A percentile compares a stretch with the other conserved stretches of the same genome.
Conservation (phyloP, 1,139 yeast genomes). For the Suhomyces yuchorum region DNA sequence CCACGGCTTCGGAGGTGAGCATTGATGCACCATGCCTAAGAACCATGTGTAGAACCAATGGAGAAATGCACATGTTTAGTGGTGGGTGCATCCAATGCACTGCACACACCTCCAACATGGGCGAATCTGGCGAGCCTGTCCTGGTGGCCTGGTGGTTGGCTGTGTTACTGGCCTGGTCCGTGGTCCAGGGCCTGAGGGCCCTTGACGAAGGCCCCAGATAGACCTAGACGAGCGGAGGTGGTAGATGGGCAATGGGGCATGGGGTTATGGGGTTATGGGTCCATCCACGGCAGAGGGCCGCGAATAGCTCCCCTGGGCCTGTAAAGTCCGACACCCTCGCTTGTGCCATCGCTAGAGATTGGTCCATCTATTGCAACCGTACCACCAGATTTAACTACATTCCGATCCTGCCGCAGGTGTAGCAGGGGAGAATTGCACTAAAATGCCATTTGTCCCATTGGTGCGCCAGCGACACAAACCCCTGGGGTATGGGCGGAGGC, state of each 20-base stretch:
- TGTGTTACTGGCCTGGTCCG: background rate
- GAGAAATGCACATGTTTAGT: background rate
- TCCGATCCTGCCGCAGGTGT: slow-evolving; percentile 3
- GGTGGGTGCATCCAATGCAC: background rate
- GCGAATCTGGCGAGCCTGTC: background rate
- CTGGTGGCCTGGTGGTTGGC: background rate
- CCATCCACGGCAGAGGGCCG: background rate
- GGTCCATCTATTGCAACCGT: background rate
- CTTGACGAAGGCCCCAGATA: background rate
- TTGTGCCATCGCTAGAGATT: background rate
- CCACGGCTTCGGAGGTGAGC: background rate
- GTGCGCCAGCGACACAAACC: slow-evolving; percentile 1
- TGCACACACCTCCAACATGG: background rate
- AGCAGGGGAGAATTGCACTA: slow-evolving; percentile 3
- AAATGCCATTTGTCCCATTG: background rate
- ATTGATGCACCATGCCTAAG: background rate
- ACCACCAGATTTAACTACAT: slow-evolving; percentile 2
- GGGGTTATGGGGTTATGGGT: too few species aligned
- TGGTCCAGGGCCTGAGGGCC: too few species aligned
- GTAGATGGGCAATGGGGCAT: too few species aligned
- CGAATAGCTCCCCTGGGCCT: background rate
- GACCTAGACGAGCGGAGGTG: too few species aligned
- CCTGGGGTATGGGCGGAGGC: background rate
- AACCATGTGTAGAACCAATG: slow-evolving; percentile 1
- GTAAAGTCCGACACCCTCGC: background rate